Evolutionary conservation across 176 grass and related monocot species (phyloP).

Genomic region (Cymbopogon citratus): DNA sequence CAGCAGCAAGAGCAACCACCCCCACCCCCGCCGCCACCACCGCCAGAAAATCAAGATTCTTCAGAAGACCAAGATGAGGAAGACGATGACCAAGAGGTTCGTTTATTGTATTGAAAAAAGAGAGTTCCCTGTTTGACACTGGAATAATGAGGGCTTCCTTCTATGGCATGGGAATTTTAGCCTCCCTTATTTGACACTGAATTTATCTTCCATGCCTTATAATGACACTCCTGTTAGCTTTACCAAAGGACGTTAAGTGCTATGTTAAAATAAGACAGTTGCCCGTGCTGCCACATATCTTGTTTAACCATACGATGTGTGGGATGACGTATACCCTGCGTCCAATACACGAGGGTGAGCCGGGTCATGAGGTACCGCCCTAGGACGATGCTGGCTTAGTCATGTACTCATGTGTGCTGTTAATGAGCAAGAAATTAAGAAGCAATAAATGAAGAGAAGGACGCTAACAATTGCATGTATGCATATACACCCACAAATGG

Average conservation of each 20-base stretch:
- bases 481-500: not conserved
- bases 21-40: conserved; percentile 72
- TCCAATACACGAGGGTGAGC: not conserved
- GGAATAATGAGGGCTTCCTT: not conserved
- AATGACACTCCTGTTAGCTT: not conserved
- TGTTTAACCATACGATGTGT: not conserved
- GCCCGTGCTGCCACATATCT: not conserved
- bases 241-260: not conserved
- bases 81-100: conserved; percentile 89
- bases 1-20: conserved; percentile 84
- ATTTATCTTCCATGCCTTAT: not conserved
- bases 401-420: not conserved
- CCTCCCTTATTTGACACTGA: not conserved
- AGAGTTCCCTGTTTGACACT: not conserved
- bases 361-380: not conserved
- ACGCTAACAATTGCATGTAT: not conserved
- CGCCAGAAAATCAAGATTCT: conserved; percentile 90
- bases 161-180: not conserved
- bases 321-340: not conserved
- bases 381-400: not conserved
- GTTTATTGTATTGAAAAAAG: conserved; percentile 19
- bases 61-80: conserved; percentile 88
- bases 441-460: not conserved
- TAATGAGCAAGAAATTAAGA: not conserved
- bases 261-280: not conserved